A percentile compares a stretch with the other conserved stretches of the same genome.
Conservation (phyloP, 140 eudicot genomes). For the Senecio squalidus region DNA sequence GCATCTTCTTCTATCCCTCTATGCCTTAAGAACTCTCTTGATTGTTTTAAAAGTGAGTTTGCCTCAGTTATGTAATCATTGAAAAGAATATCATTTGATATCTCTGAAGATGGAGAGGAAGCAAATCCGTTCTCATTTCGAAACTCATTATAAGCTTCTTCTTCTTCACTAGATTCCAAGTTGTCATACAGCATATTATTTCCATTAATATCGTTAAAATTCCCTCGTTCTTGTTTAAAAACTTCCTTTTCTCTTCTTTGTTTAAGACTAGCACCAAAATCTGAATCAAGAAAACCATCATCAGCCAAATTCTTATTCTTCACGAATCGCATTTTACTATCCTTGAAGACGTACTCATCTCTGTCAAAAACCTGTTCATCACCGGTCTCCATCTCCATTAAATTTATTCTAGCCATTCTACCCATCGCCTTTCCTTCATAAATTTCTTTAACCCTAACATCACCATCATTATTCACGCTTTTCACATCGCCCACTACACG, state of each 20-base stretch:
- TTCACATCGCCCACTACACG: conserved; percentile 9
- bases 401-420: conserved; percentile 30
- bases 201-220: conserved; percentile 17
- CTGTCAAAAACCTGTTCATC: conserved; percentile 36
- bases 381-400: conserved; percentile 23
- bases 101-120: conserved; percentile 43
- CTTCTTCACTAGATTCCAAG: conserved; percentile 23
- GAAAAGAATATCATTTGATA: conserved; percentile 54
- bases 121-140: conserved; percentile 25
- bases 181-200: conserved; percentile 19
- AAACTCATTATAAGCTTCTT: conserved; percentile 27
- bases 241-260: conserved; percentile 30
- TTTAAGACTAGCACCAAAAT: conserved; percentile 32
- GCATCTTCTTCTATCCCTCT: conserved; percentile 50
- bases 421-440: conserved; percentile 26
- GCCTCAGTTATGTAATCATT: conserved; percentile 61
- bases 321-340: conserved; percentile 20
- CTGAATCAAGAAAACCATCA: conserved; percentile 36
- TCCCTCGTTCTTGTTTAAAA: conserved; percentile 29
- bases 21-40: conserved; percentile 43
- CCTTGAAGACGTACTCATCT: conserved; percentile 28
- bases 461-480: conserved; percentile 9
- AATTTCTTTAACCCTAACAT: conserved; percentile 16
- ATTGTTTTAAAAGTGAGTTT: conserved; percentile 60
- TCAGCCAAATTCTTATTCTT: conserved; percentile 22